phyloP scores from a whole-genome alignment of 75 land plant species.

The Larix kaempferi region DNA sequence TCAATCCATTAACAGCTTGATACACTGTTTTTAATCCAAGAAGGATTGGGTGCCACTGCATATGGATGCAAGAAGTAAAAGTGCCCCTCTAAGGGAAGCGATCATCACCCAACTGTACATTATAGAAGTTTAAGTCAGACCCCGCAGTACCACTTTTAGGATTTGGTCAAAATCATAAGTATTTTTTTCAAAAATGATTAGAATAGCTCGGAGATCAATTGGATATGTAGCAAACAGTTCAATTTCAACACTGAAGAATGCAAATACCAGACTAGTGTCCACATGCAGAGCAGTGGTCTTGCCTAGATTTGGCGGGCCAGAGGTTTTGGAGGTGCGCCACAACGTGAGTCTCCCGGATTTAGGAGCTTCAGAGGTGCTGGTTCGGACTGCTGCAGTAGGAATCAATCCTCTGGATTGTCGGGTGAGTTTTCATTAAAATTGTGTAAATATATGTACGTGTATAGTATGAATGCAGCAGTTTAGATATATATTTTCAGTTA shows the following conservation, averaged over 20 bases:
- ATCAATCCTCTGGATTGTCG: conserved; percentile 85
- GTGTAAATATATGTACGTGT: not conserved
- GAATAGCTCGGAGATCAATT: not conserved
- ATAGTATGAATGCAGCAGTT: not conserved
- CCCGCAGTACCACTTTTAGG: too few relatives aligned
- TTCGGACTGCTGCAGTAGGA: conserved; percentile 71
- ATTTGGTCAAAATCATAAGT: too few relatives aligned
- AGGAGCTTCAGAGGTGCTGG: conserved; percentile 76
- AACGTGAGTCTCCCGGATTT: conserved; percentile 63
- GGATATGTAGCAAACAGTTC: not conserved
- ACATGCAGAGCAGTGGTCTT: conserved; percentile 75
- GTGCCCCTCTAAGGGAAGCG: too few relatives aligned
- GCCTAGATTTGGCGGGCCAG: conserved; percentile 91
- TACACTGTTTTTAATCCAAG: too few relatives aligned
- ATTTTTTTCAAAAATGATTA: not conserved
- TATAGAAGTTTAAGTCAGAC: too few relatives aligned
- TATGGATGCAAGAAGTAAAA: too few relatives aligned
- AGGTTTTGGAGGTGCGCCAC: conserved; percentile 67
- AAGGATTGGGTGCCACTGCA: too few relatives aligned
- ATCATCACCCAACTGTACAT: too few relatives aligned
- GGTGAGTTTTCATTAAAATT: conserved; percentile 35
- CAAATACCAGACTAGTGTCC: not conserved
- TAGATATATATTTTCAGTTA: not conserved
- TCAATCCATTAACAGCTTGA: too few relatives aligned
- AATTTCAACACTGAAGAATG: not conserved